These are phyloP conservation scores for Acanthamoeba healyi DNA, from an alignment of 208 protist genomes.

Conservation along the genomic window DNA sequence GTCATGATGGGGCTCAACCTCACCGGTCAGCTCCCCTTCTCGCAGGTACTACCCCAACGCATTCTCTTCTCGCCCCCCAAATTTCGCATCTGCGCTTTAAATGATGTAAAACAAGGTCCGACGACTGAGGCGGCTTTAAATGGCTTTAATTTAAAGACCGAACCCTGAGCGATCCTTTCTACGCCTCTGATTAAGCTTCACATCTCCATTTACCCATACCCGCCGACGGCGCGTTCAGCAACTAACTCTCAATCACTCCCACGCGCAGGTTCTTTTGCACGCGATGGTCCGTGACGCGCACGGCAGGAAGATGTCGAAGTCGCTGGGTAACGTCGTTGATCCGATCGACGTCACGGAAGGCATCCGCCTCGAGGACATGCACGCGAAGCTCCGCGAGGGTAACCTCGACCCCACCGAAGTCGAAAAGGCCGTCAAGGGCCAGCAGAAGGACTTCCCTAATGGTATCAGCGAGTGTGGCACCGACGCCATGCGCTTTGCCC, in stretches of 20 bases:
- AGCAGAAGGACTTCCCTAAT: constrained; percentile 86
- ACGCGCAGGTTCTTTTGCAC: constrained; percentile 96
- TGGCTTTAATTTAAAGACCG: neutral
- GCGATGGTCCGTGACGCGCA: constrained; percentile 99
- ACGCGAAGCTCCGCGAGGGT: constrained; percentile 49
- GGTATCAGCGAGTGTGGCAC: constrained; percentile 96
- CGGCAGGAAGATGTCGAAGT: constrained; percentile 99
- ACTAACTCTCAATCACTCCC: neutral
- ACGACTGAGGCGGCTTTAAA: neutral
- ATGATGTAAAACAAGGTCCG: neutral
- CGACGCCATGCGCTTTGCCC: constrained; percentile 98
- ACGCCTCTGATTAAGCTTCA: neutral
- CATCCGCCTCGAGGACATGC: constrained; percentile 93
- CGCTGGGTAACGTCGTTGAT: constrained; percentile 99
- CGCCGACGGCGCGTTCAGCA: neutral
- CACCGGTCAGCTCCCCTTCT: constrained; percentile 97
- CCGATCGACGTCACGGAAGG: constrained; percentile 99
- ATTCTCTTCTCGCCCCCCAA: neutral
- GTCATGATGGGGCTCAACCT: constrained; percentile 99
- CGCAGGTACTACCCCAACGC: constrained; percentile 78
- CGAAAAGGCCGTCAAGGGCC: constrained; percentile 75
- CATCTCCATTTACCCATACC: neutral
- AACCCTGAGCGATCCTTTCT: neutral
- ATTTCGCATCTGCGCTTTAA: neutral
- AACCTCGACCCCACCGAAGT: constrained; percentile 86